Evolutionary conservation across 139 green algal species (phyloP).

Genomic region (Haematococcus lacustris): DNA sequence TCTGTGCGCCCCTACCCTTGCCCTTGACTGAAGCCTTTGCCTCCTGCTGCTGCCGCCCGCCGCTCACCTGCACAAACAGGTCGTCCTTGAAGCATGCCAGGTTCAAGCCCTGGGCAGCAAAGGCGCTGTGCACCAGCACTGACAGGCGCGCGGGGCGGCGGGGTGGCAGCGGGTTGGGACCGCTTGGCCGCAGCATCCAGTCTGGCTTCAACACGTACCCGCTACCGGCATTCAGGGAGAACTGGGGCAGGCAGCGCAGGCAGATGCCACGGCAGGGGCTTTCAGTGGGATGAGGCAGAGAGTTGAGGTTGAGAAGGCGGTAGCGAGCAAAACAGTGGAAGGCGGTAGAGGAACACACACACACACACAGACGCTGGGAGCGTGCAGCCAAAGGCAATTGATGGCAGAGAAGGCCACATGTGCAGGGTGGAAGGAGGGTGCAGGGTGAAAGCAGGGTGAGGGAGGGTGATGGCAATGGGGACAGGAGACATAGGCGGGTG

Average conservation of each 20-base stretch:
- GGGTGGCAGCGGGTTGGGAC: conserved; percentile 4
- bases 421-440: background rate
- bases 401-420: background rate
- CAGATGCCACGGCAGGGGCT: background rate
- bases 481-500: background rate
- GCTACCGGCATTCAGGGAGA: conserved; percentile 26
- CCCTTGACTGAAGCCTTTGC: too few species aligned
- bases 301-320: background rate
- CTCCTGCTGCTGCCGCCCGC: too few species aligned
- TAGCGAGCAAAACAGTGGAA: background rate
- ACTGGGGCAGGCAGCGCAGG: conserved; percentile 5
- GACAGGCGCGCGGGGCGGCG: conserved; percentile 3
- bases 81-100: conserved; percentile 21
- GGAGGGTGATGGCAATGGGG: background rate
- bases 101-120: conserved; percentile 3
- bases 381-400: background rate
- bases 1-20: too few species aligned
- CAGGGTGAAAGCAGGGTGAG: background rate
- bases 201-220: conserved; percentile 39
- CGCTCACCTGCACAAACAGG: conserved; percentile 20
- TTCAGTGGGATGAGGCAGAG: background rate
- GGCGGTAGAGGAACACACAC: background rate
- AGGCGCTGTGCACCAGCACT: conserved; percentile 15
- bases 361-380: background rate
- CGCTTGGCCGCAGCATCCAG: conserved; percentile 18